Conservation (phyloP, 176 grass and related monocot genomes). For the Oryza glumipatula region DNA sequence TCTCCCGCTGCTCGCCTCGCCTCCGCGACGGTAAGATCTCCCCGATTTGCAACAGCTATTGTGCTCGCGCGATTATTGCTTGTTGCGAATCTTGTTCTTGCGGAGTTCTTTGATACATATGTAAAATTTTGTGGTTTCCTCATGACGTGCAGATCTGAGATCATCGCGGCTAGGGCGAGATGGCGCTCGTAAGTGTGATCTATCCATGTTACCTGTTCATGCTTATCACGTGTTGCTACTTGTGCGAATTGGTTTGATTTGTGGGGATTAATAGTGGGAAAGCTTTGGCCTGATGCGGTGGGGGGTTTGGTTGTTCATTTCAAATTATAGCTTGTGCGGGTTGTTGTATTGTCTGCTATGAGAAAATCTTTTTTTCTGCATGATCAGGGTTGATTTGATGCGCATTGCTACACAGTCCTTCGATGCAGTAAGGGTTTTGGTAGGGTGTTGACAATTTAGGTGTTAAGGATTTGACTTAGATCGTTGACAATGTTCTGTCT, state of each 20-base stretch:
- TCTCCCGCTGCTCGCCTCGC: neutral
- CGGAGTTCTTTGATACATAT: neutral
- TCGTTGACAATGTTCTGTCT: neutral
- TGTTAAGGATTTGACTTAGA: neutral
- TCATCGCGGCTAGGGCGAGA: conserved; percentile 19
- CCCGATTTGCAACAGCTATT: neutral
- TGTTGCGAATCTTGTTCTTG: neutral
- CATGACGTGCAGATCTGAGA: conserved; percentile 27
- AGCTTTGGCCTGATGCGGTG: too few relatives aligned
- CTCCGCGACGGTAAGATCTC: neutral
- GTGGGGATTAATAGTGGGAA: too few relatives aligned
- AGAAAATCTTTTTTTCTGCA: neutral
- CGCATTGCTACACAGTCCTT: neutral
- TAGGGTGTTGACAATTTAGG: neutral
- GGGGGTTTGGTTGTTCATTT: too few relatives aligned
- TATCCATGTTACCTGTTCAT: neutral
- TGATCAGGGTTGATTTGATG: neutral
- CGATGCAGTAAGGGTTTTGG: neutral
- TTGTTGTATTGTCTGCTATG: neutral
- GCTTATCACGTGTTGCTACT: too few relatives aligned
- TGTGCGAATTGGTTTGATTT: too few relatives aligned
- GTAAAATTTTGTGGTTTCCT: neutral
- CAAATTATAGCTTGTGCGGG: neutral
- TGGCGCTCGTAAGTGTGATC: conserved; percentile 42
- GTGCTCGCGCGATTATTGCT: too few relatives aligned